Percentiles rank a stretch among this genome's conserved stretches.
phyloP scores from a whole-genome alignment of 257 asterid species.

The Petunia axillaris region DNA sequence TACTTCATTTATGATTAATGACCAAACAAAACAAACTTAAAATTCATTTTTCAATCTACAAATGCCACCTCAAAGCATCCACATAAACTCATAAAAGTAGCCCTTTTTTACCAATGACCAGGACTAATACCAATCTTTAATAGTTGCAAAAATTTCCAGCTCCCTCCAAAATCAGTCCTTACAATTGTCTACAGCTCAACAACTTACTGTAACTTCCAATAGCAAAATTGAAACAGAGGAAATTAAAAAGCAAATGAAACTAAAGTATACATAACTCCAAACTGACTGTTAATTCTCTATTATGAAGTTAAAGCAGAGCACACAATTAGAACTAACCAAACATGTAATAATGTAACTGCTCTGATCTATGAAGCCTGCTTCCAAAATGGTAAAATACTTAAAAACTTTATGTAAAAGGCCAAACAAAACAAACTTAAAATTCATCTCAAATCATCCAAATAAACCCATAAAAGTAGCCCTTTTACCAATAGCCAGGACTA shows the following conservation, averaged over 20 bases:
- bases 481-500: not conserved
- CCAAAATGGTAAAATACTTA: no score
- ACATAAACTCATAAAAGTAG: not conserved
- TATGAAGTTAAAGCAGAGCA: no score
- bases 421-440: not conserved
- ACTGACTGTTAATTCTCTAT: no score
- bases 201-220: not conserved
- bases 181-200: not conserved
- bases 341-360: no score
- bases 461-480: not conserved
- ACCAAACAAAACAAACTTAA: not conserved
- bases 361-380: no score
- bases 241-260: not conserved
- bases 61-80: not conserved
- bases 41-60: not conserved
- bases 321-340: no score
- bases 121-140: not conserved
- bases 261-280: no score
- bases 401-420: not conserved
- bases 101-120: not conserved
- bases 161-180: not conserved
- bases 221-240: not conserved
- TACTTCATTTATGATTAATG: no score
- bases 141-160: no score
- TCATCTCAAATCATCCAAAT: not conserved